Conservation (phyloP, 306 rosid species). For the Aeschynomene evenia region DNA sequence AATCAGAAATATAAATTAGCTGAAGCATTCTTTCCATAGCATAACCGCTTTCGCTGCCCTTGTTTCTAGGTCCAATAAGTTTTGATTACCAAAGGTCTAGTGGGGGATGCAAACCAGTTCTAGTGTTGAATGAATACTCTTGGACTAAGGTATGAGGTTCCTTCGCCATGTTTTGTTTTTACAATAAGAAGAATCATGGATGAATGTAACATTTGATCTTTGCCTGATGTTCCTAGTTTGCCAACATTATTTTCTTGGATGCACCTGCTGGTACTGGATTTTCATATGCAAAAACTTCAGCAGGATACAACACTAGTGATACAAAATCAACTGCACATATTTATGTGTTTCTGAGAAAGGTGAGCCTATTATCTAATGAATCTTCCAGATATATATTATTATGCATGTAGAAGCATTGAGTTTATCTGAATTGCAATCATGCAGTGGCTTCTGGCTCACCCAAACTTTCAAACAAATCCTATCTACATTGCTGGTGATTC, state of each 20-base stretch:
- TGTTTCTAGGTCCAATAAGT: conserved; percentile 22
- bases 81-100: conserved; percentile 23
- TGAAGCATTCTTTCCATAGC: background rate
- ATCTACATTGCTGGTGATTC: conserved; percentile 35
- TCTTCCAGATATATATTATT: background rate
- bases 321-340: conserved; percentile 2
- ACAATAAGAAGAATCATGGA: background rate
- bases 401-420: background rate
- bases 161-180: background rate
- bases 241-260: conserved; percentile 34
- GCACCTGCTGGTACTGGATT: conserved; percentile 37
- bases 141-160: conserved; percentile 26
- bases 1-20: background rate
- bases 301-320: conserved; percentile 32
- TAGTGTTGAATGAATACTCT: conserved; percentile 19
- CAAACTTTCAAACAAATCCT: background rate
- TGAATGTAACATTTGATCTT: background rate
- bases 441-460: conserved; percentile 38
- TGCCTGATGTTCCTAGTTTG: conserved; percentile 15
- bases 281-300: conserved; percentile 29
- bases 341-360: conserved; percentile 34
- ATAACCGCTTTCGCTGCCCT: background rate
- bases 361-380: background rate
- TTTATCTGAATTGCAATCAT: background rate
- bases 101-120: conserved; percentile 12